Conservation (phyloP, 1,139 yeast species). For the Diutina catenulata region DNA sequence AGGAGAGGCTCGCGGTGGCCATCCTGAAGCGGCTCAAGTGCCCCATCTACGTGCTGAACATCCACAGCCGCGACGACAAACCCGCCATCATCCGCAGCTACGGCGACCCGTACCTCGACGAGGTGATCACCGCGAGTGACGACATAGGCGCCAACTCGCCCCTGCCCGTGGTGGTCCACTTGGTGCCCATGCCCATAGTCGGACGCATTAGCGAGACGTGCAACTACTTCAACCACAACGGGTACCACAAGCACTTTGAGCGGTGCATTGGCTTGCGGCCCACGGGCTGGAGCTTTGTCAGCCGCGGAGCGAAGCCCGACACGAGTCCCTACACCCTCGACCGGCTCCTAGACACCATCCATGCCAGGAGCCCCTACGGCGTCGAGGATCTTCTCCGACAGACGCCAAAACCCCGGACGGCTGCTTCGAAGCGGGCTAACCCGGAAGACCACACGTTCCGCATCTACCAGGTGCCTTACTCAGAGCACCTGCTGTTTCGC, state of each 20-base stretch:
- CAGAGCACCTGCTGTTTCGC: slow-evolving; percentile 85
- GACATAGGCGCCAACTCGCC: slow-evolving; percentile 19
- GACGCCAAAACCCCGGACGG: neutral
- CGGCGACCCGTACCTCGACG: slow-evolving; percentile 21
- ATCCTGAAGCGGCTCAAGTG: slow-evolving; percentile 44
- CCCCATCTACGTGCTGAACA: slow-evolving; percentile 40
- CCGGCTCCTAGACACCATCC: neutral
- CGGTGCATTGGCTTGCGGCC: slow-evolving; percentile 60
- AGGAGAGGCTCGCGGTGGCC: slow-evolving; percentile 68
- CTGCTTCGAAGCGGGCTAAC: slow-evolving; percentile 12
- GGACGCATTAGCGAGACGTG: slow-evolving; percentile 25
- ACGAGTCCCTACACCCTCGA: slow-evolving; percentile 3
- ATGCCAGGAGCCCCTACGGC: neutral
- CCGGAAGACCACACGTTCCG: slow-evolving; percentile 24
- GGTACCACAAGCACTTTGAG: slow-evolving; percentile 34
- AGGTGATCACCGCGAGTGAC: slow-evolving; percentile 19
- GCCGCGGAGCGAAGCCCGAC: slow-evolving; percentile 7
- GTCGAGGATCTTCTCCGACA: neutral
- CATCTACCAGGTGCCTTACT: slow-evolving; percentile 65
- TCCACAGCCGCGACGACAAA: slow-evolving; percentile 37
- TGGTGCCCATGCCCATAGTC: slow-evolving; percentile 50
- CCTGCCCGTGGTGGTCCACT: slow-evolving; percentile 37
- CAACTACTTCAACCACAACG: slow-evolving; percentile 39
- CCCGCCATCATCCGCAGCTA: slow-evolving; percentile 26
- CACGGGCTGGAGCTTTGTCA: slow-evolving; percentile 72